Percentiles rank a stretch among this genome's conserved stretches.
These are phyloP conservation scores for Ceratocystis harringtonii DNA, from an alignment of 2,329 filamentous ascomycete species.

Conservation along the genomic window DNA sequence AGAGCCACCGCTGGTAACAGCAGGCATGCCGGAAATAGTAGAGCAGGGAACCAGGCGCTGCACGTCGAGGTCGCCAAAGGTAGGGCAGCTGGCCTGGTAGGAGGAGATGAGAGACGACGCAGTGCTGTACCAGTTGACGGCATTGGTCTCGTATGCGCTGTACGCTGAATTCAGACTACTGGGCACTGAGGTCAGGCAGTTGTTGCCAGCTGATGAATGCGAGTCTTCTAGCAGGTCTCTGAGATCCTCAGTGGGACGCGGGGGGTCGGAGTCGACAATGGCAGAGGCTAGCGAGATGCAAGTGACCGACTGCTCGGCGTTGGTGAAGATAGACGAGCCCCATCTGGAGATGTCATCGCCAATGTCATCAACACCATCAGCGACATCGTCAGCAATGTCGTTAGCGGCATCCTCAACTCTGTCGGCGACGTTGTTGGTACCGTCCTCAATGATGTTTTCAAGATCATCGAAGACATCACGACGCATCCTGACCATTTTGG, in stretches of 20 bases:
- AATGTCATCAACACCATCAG: slow-evolving; percentile 1
- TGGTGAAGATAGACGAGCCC: slow-evolving; percentile 8
- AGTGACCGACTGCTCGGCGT: slow-evolving; percentile 11
- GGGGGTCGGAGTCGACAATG: slow-evolving; percentile 13
- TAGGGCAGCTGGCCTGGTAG: slow-evolving; percentile 9
- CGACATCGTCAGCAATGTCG: not conserved
- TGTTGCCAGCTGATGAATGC: slow-evolving; percentile 20
- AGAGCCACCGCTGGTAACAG: not conserved
- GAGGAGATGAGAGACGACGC: slow-evolving; percentile 20
- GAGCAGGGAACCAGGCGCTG: slow-evolving; percentile 11
- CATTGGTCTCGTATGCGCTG: slow-evolving; percentile 23
- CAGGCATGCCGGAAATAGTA: slow-evolving; percentile 5
- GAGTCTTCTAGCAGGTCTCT: slow-evolving; percentile 20
- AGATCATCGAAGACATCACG: slow-evolving; percentile 15
- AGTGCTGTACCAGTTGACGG: slow-evolving; percentile 23
- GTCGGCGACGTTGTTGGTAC: not conserved
- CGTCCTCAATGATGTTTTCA: slow-evolving; percentile 10
- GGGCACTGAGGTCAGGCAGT: slow-evolving; percentile 25
- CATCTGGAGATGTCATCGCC: not conserved
- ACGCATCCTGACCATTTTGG: slow-evolving; percentile 2
- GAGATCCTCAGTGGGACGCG: slow-evolving; percentile 14
- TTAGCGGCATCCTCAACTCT: slow-evolving; percentile 5
- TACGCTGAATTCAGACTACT: slow-evolving; percentile 23
- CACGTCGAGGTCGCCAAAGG: slow-evolving; percentile 5
- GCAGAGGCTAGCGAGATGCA: slow-evolving; percentile 14